phyloP scores from a whole-genome alignment of 306 rosid genomes.

The Cicer cuneatum region DNA sequence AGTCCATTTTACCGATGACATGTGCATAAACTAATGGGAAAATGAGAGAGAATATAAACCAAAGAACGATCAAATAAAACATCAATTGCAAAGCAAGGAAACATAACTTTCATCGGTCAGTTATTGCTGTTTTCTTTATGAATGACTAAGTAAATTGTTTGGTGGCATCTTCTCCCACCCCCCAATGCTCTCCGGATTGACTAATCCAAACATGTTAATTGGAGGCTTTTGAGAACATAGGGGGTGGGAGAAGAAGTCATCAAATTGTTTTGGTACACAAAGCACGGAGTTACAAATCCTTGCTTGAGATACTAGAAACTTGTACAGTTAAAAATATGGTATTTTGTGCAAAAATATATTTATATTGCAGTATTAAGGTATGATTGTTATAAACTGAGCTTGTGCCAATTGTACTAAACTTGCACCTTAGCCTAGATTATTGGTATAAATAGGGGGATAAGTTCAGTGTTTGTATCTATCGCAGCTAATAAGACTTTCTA shows the following conservation, averaged over 20 bases:
- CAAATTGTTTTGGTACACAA: slow-evolving; percentile 22
- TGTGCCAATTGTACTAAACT: slow-evolving; percentile 3
- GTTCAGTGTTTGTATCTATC: background rate
- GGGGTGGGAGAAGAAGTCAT: too few relatives aligned
- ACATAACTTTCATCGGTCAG: slow-evolving; percentile 11
- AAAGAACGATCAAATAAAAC: slow-evolving; percentile 14
- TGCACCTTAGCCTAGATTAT: slow-evolving; percentile 6
- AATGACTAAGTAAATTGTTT: slow-evolving; percentile 26
- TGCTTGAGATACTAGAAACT: slow-evolving; percentile 14
- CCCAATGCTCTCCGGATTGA: too few relatives aligned
- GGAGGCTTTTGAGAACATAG: too few relatives aligned
- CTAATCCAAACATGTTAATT: too few relatives aligned
- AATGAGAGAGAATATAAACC: background rate
- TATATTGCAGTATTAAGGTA: slow-evolving; percentile 8
- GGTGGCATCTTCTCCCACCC: too few relatives aligned
- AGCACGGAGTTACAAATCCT: slow-evolving; percentile 21
- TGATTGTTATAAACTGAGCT: background rate
- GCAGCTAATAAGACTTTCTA: background rate
- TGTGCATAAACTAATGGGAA: slow-evolving; percentile 4
- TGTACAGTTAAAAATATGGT: background rate
- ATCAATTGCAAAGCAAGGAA: slow-evolving; percentile 26
- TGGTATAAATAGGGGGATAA: background rate
- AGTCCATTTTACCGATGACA: slow-evolving; percentile 12
- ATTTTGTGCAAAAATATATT: slow-evolving; percentile 5
- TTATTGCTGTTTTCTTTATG: slow-evolving; percentile 12